Evolutionary conservation across 306 rosid species (phyloP).

Genomic region (Rosa rugosa): DNA sequence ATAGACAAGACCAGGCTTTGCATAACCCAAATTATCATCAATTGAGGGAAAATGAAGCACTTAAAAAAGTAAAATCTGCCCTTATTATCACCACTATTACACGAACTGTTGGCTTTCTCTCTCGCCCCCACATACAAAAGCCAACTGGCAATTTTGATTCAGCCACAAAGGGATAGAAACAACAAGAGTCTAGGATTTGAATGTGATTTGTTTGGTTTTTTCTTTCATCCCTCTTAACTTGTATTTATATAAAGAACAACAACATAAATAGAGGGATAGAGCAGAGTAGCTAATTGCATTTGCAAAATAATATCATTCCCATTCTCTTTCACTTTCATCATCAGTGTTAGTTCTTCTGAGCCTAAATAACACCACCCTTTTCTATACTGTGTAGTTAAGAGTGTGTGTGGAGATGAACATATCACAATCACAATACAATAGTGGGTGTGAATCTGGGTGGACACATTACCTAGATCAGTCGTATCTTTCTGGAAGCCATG

Average conservation of each 20-base stretch:
- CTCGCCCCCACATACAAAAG: slow-evolving; percentile 49
- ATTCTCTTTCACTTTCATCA: slow-evolving; percentile 3
- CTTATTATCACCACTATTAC: background rate
- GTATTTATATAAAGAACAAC: slow-evolving; percentile 44
- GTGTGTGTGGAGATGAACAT: slow-evolving; percentile 45
- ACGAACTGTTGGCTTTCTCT: slow-evolving; percentile 23
- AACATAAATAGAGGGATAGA: slow-evolving; percentile 12
- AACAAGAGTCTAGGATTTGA: slow-evolving; percentile 62
- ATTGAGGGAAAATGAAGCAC: background rate
- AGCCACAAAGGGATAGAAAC: slow-evolving; percentile 59
- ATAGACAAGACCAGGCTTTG: slow-evolving; percentile 7
- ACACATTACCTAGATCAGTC: slow-evolving; percentile 79
- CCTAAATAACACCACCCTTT: slow-evolving; percentile 4
- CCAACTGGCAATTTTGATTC: slow-evolving; percentile 91
- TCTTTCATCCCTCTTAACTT: slow-evolving; percentile 29
- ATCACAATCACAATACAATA: slow-evolving; percentile 56
- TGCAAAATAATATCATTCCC: background rate
- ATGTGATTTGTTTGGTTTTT: slow-evolving; percentile 48
- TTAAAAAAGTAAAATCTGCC: background rate
- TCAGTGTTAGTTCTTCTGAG: background rate
- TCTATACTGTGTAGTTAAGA: background rate
- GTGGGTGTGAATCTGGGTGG: slow-evolving; percentile 94
- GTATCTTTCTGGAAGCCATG: slow-evolving; percentile 40
- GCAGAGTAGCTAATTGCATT: slow-evolving; percentile 17
- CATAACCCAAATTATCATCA: background rate